phyloP scores from a whole-genome alignment of 768 basidiomycete species.

The Phylloporus scabripes region DNA sequence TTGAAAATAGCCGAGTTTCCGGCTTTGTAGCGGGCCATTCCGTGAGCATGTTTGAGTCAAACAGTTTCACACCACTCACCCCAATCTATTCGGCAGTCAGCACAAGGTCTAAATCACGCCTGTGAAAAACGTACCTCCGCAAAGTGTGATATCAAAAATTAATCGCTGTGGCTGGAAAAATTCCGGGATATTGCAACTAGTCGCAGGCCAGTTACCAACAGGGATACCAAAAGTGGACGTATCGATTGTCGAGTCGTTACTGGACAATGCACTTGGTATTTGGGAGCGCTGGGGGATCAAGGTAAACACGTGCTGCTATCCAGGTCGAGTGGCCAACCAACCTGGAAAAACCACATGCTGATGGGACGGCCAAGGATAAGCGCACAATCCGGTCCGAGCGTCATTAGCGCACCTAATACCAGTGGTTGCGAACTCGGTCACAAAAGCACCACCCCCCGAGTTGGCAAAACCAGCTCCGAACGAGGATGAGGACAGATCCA shows the following conservation, averaged over 20 bases:
- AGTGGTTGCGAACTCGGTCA: constrained; percentile 61
- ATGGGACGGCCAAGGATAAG: neutral
- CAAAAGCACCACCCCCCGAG: constrained; percentile 67
- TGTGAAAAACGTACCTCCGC: constrained; percentile 42
- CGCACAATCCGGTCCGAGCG: neutral
- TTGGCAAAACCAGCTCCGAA: constrained; percentile 65
- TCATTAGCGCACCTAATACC: constrained; percentile 54
- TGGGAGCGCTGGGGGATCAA: constrained; percentile 26
- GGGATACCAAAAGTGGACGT: constrained; percentile 60
- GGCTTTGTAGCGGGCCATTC: constrained; percentile 35
- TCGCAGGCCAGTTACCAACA: constrained; percentile 59
- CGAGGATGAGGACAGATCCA: constrained; percentile 47
- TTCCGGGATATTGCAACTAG: constrained; percentile 45
- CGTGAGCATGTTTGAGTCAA: constrained; percentile 5
- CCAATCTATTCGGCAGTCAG: constrained; percentile 24
- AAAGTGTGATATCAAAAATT: constrained; percentile 71
- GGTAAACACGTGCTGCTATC: neutral
- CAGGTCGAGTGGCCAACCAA: constrained; percentile 6
- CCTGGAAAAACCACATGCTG: constrained; percentile 31
- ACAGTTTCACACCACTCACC: constrained; percentile 19
- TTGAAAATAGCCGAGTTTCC: constrained; percentile 48
- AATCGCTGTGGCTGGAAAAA: constrained; percentile 62
- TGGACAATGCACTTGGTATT: constrained; percentile 45
- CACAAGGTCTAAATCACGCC: constrained; percentile 10
- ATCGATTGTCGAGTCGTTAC: constrained; percentile 46